These are phyloP conservation scores for Aureobasidium subglaciale DNA, from an alignment of 2,329 filamentous ascomycete species.

Conservation along the genomic window DNA sequence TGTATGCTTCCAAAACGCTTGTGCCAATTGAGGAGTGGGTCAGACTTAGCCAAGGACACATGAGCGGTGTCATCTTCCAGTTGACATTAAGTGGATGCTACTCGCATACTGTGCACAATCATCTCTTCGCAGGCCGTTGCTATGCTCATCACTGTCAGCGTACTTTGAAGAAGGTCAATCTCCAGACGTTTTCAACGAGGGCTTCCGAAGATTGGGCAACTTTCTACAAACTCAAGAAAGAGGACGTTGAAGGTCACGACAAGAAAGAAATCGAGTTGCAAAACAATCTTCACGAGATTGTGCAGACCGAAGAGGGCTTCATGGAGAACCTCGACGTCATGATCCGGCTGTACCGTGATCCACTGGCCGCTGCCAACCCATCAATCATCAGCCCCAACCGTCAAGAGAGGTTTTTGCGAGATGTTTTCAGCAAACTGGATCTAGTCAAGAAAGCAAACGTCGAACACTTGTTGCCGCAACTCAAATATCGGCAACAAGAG, in stretches of 20 bases:
- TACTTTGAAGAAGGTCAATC: constrained; percentile 88
- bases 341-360: constrained; percentile 76
- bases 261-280: constrained; percentile 90
- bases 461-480: constrained; percentile 80
- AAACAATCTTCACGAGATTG: constrained; percentile 90
- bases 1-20: constrained; percentile 72
- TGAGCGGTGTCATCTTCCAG: constrained; percentile 90
- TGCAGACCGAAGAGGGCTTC: constrained; percentile 85
- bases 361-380: constrained; percentile 64
- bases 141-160: constrained; percentile 92
- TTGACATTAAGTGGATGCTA: constrained; percentile 90
- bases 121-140: constrained; percentile 65
- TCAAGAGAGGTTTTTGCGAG: constrained; percentile 69
- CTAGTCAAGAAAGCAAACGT: constrained; percentile 85
- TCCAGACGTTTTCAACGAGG: constrained; percentile 64
- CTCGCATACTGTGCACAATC: constrained; percentile 69
- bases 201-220: constrained; percentile 76
- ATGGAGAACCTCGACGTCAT: constrained; percentile 86
- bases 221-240: constrained; percentile 77
- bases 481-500: constrained; percentile 95
- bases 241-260: constrained; percentile 61
- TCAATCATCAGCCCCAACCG: constrained; percentile 74
- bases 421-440: constrained; percentile 88
- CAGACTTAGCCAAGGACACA: constrained; percentile 71
- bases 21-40: constrained; percentile 95